Evolutionary conservation across 768 basidiomycete genomes (phyloP), one percentile per base, ranked within the genome.

Genomic region (Psilocybe cubensis): DNA sequence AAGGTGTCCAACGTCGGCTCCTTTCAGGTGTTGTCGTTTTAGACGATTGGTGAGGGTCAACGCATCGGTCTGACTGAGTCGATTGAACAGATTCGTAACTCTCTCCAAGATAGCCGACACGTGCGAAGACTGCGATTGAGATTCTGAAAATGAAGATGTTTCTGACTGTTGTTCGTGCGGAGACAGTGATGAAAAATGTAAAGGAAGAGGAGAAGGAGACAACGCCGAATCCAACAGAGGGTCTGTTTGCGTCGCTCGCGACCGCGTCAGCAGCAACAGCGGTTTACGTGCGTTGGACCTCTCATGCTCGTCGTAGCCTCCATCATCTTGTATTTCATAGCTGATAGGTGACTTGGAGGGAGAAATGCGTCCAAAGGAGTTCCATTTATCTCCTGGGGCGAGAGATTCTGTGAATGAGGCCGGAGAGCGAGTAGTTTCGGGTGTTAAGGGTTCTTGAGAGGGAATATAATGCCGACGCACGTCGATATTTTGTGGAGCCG

Each of bases 11-110:
- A 98, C 82, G 63, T 97, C 94, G 8, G 93, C 90, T 21, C 89
- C 89, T 57, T 83, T 83, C 18, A 98, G 79, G 65, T 95, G 86
- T 63, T 98, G 96, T 54, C 94, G 88, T 72, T 93, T 96, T 24
- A 98, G 77, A 24, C 97, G 87, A 61, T 91, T 91, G 28, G 92
- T 93, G 40, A 98, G 78, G 1, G 93, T 94, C 20, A 89, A 79
- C 1, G 96, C 88, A 63, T 98, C 96, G 1, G 95, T 88, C 60
- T 90, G 83, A 24, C 79, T 76, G 56, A 95, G 79, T 27, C 78
- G 76, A 59, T 69, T 76, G 42, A 79, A 64, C 3, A 98, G 74
- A 24, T 79, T 76, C 23, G 77, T 70, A 45, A 90, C 76, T 56
- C 91, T 86, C 38, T 90, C 87, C 28, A 91, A 68, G 48, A 92